Conservation (phyloP, 2,329 filamentous ascomycete genomes). For the Diaporthe longicolla region DNA sequence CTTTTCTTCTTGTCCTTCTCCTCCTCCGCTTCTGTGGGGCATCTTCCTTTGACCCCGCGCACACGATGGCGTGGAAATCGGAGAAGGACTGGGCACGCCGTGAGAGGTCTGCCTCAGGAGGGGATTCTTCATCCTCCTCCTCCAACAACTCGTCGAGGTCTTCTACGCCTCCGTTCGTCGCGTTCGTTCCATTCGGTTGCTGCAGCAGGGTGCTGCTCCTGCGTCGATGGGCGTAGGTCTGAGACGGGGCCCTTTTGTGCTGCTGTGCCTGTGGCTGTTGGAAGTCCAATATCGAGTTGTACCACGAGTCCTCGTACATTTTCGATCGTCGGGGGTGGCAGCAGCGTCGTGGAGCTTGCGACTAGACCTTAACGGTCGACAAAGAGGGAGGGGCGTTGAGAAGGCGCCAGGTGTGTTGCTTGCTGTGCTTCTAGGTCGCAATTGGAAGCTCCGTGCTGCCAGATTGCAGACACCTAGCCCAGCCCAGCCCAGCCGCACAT, state of each 20-base stretch:
- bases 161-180: slow-evolving; percentile 65
- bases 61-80: slow-evolving; percentile 78
- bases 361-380: background rate
- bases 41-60: slow-evolving; percentile 66
- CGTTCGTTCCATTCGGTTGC: slow-evolving; percentile 71
- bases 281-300: slow-evolving; percentile 79
- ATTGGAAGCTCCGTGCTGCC: slow-evolving; percentile 35
- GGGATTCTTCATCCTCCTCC: slow-evolving; percentile 69
- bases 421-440: slow-evolving; percentile 12
- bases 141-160: slow-evolving; percentile 72
- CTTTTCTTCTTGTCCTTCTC: slow-evolving; percentile 55
- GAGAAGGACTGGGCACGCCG: slow-evolving; percentile 83
- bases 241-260: slow-evolving; percentile 62
- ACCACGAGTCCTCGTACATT: slow-evolving; percentile 91
- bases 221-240: slow-evolving; percentile 66
- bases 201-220: slow-evolving; percentile 79
- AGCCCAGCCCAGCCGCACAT: slow-evolving; percentile 7
- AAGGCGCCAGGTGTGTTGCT: slow-evolving; percentile 10
- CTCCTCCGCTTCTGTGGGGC: slow-evolving; percentile 60
- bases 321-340: slow-evolving; percentile 42
- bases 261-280: slow-evolving; percentile 48
- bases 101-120: slow-evolving; percentile 75
- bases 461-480: slow-evolving; percentile 38
- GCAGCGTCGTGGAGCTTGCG: slow-evolving; percentile 23
- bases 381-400: background rate